These are phyloP conservation scores for Trichoderma simmonsii DNA, from an alignment of 2,329 filamentous ascomycete species.

Conservation along the genomic window DNA sequence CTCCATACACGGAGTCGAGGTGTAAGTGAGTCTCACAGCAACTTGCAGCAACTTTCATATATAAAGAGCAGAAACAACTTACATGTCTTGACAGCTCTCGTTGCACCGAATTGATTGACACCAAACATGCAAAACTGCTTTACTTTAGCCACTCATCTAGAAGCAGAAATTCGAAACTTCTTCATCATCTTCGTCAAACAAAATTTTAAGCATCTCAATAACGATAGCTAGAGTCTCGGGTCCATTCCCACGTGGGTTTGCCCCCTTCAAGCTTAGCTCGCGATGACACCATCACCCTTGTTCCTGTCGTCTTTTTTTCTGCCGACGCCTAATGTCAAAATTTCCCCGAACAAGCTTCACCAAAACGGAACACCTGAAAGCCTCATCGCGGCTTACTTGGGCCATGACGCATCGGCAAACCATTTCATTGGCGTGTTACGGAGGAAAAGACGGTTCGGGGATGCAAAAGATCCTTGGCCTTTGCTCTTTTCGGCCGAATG, in stretches of 20 bases:
- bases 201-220: conserved; percentile 9
- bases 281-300: conserved; percentile 16
- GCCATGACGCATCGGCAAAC: background rate
- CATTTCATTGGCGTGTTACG: background rate
- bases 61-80: background rate
- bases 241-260: conserved; percentile 3
- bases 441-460: background rate
- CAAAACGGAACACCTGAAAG: background rate
- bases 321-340: background rate
- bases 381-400: background rate
- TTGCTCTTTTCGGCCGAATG: background rate
- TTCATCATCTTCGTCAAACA: background rate
- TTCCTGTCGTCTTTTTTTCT: conserved; percentile 1
- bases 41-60: background rate
- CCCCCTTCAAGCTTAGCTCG: background rate
- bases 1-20: background rate
- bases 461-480: background rate
- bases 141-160: background rate
- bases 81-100: background rate
- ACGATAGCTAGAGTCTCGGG: background rate
- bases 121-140: background rate
- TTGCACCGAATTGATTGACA: background rate
- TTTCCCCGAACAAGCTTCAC: background rate
- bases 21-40: background rate
- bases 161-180: background rate